Percentiles rank a stretch among this genome's conserved stretches.
Evolutionary conservation across 139 green algal genomes (phyloP).

Genomic region (Chlamydomonas sphaeroides): DNA sequence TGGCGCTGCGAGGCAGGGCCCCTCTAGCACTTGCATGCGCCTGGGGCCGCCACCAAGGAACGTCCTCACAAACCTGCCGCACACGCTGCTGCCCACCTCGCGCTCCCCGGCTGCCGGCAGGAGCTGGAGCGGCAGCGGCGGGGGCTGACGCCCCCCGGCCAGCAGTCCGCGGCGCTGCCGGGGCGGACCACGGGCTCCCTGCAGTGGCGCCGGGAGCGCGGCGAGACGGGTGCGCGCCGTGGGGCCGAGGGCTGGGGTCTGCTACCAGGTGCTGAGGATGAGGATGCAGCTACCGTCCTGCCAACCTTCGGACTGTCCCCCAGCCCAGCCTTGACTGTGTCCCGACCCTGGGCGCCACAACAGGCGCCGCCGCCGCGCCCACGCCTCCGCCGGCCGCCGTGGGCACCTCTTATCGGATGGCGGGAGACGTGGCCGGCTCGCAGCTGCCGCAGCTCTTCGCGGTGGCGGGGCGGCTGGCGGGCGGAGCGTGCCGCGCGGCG

Average conservation of each 20-base stretch:
- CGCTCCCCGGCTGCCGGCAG: background rate
- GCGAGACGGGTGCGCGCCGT: conserved; percentile 52
- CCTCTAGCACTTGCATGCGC: no score
- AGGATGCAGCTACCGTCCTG: no score
- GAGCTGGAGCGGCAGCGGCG: conserved; percentile 25
- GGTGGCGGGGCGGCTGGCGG: conserved; percentile 15
- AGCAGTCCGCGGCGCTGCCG: conserved; percentile 31
- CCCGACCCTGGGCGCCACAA: no score
- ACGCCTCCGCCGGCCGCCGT: background rate
- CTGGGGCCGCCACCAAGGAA: no score
- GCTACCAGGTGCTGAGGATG: no score
- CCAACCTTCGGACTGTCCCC: no score
- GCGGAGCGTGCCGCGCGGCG: conserved; percentile 43
- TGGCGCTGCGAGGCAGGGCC: no score
- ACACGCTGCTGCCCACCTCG: no score
- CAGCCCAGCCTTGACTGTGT: no score
- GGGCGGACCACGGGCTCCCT: conserved; percentile 59
- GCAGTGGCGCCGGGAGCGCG: conserved; percentile 57
- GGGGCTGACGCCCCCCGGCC: background rate
- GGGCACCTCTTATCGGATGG: background rate
- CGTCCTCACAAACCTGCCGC: no score
- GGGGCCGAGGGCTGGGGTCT: no score
- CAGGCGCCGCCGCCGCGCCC: background rate
- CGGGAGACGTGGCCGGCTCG: background rate
- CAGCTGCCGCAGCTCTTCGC: conserved; percentile 26